Evolutionary conservation across 805 yeast genomes (phyloP).

Genomic region (Metschnikowia rubicola): DNA sequence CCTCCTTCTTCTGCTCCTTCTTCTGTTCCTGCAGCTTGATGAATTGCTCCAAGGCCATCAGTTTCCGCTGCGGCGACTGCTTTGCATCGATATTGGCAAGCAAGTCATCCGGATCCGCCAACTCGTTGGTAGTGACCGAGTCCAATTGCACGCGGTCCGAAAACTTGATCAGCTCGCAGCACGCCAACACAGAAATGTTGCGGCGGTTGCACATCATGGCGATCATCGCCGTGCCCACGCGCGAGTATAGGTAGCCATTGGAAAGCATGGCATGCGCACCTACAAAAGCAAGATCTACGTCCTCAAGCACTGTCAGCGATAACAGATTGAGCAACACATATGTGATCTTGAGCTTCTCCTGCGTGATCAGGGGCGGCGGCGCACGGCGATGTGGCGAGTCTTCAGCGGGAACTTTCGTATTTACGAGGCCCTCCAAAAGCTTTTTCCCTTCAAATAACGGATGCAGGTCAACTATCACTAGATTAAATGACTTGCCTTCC

Average conservation of each 20-base stretch:
- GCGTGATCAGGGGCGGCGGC: slow-evolving; percentile 27
- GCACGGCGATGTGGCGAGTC: slow-evolving; percentile 13
- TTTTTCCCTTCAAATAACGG: slow-evolving; percentile 92
- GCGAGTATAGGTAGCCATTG: slow-evolving; percentile 86
- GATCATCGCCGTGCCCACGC: slow-evolving; percentile 92
- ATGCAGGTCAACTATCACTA: slow-evolving; percentile 86
- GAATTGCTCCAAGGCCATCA: slow-evolving; percentile 65
- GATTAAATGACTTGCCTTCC: slow-evolving; percentile 64
- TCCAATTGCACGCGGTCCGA: slow-evolving; percentile 94
- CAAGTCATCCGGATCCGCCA: slow-evolving; percentile 75
- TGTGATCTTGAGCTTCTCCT: slow-evolving; percentile 64
- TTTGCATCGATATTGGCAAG: slow-evolving; percentile 46
- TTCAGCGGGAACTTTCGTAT: slow-evolving; percentile 27
- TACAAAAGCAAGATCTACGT: slow-evolving; percentile 84
- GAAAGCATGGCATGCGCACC: slow-evolving; percentile 98
- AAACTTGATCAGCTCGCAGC: slow-evolving; percentile 93
- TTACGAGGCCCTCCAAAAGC: slow-evolving; percentile 61
- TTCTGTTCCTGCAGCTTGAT: slow-evolving; percentile 34
- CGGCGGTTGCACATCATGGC: slow-evolving; percentile 88
- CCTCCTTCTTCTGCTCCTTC: slow-evolving; percentile 31
- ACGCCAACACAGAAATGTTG: slow-evolving; percentile 90
- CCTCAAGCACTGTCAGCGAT: slow-evolving; percentile 69
- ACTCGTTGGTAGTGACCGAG: slow-evolving; percentile 90
- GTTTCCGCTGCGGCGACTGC: slow-evolving; percentile 54
- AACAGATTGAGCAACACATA: slow-evolving; percentile 79